Percentiles rank a stretch among this genome's conserved stretches.
These are phyloP conservation scores for Cajanus cajan DNA, from an alignment of 306 rosid species.

Conservation along the genomic window DNA sequence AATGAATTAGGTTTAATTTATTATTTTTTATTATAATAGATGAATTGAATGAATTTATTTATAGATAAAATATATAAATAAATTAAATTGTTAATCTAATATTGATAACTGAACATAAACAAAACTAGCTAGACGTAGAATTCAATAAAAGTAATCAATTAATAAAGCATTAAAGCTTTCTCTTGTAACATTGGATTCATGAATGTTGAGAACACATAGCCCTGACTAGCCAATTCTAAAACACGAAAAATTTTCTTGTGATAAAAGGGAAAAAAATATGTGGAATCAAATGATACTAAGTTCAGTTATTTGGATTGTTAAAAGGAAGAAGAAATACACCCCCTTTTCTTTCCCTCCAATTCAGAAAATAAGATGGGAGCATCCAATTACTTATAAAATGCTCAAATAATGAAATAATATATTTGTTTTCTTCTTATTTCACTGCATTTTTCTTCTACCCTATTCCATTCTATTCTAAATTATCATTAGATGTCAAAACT, in stretches of 20 bases:
- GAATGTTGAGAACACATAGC: slow-evolving; percentile 7
- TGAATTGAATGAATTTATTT: no score
- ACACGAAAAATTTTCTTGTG: slow-evolving; percentile 7
- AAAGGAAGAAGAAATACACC: neutral
- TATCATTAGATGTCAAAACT: neutral
- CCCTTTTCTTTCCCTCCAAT: neutral
- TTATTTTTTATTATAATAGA: no score
- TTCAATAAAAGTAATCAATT: neutral
- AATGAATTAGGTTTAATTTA: no score
- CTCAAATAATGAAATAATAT: neutral
- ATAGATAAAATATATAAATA: no score
- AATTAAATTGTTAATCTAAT: no score
- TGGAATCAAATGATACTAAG: neutral
- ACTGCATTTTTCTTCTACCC: neutral
- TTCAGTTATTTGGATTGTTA: neutral
- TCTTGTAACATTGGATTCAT: neutral
- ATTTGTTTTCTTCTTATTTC: neutral
- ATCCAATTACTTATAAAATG: neutral
- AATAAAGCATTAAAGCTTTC: neutral
- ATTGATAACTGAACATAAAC: neutral
- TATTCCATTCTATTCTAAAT: neutral
- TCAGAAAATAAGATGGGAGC: neutral
- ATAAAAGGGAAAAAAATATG: neutral
- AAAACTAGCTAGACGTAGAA: slow-evolving; percentile 11
- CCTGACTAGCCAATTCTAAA: neutral